Evolutionary conservation across 148 eudicot species (phyloP).

Genomic region (Nepenthes mirabilis): DNA sequence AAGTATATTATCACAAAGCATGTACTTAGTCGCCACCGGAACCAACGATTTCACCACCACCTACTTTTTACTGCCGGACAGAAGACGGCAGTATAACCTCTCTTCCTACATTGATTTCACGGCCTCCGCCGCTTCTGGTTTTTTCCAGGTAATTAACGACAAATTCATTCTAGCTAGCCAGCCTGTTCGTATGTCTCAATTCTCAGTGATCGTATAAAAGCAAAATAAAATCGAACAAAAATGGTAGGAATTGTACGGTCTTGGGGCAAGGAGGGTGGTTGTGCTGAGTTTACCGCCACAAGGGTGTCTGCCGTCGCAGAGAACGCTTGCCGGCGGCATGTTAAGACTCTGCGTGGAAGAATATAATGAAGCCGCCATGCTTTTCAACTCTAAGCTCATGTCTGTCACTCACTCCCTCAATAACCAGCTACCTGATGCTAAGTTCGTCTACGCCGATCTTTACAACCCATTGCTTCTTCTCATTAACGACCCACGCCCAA

Average conservation of each 20-base stretch:
- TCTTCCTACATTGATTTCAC: constrained; percentile 8
- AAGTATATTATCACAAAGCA: constrained; percentile 13
- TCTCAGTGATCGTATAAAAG: not conserved
- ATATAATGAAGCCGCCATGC: constrained; percentile 29
- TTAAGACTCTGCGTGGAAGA: constrained; percentile 26
- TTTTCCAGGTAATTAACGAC: constrained; percentile 5
- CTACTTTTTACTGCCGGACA: constrained; percentile 8
- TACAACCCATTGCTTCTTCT: constrained; percentile 29
- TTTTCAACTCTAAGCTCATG: constrained; percentile 40
- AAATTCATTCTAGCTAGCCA: not conserved
- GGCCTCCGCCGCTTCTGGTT: constrained; percentile 6
- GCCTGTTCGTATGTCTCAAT: not conserved
- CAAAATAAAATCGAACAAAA: not conserved
- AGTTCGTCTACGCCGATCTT: constrained; percentile 31
- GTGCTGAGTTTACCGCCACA: constrained; percentile 41
- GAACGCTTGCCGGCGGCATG: constrained; percentile 38
- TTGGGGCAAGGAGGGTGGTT: constrained; percentile 49
- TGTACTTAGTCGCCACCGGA: constrained; percentile 17
- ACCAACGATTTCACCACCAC: constrained; percentile 24
- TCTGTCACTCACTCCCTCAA: constrained; percentile 20
- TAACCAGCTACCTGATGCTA: constrained; percentile 17
- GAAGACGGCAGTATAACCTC: constrained; percentile 6
- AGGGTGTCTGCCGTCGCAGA: constrained; percentile 66
- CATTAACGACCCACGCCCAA: constrained; percentile 32
- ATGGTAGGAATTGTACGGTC: constrained; percentile 30